Conservation (phyloP, 2,329 filamentous ascomycete species). For the Chaetomium sp. region DNA sequence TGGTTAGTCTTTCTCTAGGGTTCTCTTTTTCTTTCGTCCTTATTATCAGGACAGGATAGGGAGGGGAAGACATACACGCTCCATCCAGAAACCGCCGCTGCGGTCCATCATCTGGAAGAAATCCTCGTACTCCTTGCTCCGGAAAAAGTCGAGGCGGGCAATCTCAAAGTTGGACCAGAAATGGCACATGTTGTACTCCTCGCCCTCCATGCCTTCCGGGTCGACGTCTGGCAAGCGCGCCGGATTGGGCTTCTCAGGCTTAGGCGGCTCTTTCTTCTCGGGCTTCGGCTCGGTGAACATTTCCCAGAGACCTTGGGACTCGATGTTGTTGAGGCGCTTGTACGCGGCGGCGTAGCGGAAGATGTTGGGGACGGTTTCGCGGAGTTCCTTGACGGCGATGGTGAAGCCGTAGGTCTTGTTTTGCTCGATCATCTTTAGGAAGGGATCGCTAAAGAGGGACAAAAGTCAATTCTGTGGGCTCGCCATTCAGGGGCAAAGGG, state of each 20-base stretch:
- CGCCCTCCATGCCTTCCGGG: constrained; percentile 89
- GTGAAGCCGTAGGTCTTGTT: constrained; percentile 99
- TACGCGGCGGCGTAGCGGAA: constrained; percentile 98
- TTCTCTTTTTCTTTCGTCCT: neutral
- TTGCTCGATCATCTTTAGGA: constrained; percentile 83
- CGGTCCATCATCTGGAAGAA: constrained; percentile 99
- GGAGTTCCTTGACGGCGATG: constrained; percentile 95
- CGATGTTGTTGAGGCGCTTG: constrained; percentile 85
- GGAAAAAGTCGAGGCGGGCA: constrained; percentile 88
- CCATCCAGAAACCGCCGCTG: constrained; percentile 98
- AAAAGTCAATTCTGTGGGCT: neutral
- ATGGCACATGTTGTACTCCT: constrained; percentile 99
- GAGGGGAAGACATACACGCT: constrained; percentile 57
- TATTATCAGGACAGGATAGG: neutral
- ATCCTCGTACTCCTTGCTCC: constrained; percentile 93
- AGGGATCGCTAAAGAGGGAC: constrained; percentile 64
- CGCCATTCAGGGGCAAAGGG: neutral
- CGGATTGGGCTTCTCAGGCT: constrained; percentile 75
- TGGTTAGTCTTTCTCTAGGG: neutral
- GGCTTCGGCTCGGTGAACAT: constrained; percentile 90
- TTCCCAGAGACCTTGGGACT: constrained; percentile 91
- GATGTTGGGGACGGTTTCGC: constrained; percentile 96
- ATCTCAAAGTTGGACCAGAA: constrained; percentile 99
- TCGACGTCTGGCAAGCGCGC: constrained; percentile 74
- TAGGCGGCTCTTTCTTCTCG: constrained; percentile 50